phyloP scores from a whole-genome alignment of 148 eudicot genomes.

The Heliosperma pusillum region DNA sequence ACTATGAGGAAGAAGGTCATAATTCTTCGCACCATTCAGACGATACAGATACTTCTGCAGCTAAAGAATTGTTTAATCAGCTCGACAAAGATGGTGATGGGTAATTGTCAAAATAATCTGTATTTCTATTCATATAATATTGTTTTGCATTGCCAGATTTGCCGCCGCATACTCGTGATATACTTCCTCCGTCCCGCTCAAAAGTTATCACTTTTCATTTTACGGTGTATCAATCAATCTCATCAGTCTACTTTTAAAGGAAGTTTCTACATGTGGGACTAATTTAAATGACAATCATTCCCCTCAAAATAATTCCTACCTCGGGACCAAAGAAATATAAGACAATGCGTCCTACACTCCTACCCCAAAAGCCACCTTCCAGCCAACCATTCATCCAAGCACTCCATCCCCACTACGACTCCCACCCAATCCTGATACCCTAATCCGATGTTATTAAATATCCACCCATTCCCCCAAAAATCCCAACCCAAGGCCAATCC shows the following conservation, averaged over 20 bases:
- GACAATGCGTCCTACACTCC: background rate
- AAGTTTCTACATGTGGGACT: background rate
- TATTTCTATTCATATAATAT: background rate
- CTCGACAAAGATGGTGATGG: conserved; percentile 90
- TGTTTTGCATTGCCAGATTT: conserved; percentile 10
- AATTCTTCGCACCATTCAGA: conserved; percentile 46
- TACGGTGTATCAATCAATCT: background rate
- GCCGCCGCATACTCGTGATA: background rate
- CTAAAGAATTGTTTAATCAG: conserved; percentile 69
- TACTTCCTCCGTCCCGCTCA: background rate
- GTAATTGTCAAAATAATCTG: conserved; percentile 30
- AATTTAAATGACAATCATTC: background rate
- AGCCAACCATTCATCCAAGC: background rate
- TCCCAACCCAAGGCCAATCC: background rate
- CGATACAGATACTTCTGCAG: conserved; percentile 67
- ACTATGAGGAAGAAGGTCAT: conserved; percentile 69
- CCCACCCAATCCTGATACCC: background rate
- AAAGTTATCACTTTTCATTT: background rate
- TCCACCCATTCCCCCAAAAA: background rate
- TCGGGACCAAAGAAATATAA: background rate
- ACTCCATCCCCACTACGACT: background rate
- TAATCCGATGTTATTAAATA: too few relatives aligned
- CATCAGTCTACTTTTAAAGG: background rate
- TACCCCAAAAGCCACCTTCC: background rate
- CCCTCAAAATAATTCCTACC: background rate